Evolutionary conservation across 2,329 filamentous ascomycete genomes (phyloP).

Genomic region (Phyllosticta citrichinensis): DNA sequence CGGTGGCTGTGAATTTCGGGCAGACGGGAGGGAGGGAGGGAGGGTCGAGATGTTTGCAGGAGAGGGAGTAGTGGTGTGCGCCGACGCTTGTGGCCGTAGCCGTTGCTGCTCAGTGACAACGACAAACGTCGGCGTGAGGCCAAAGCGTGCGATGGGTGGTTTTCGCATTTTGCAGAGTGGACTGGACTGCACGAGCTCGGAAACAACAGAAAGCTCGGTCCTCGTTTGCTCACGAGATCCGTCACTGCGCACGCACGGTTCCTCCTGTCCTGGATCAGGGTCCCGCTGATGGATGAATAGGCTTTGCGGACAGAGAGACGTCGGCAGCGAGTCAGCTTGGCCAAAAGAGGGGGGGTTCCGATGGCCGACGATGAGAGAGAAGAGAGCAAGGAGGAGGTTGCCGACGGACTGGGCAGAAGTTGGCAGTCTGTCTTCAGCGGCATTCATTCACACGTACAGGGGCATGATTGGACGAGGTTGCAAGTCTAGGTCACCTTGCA

Average conservation of each 20-base stretch:
- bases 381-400: not conserved
- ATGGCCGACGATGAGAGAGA: not conserved
- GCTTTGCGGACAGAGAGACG: not conserved
- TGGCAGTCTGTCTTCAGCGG: not conserved
- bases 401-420: not conserved
- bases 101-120: not conserved
- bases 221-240: not conserved
- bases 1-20: not conserved
- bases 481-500: not conserved
- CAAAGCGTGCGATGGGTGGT: not conserved
- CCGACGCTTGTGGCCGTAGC: not conserved
- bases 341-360: not conserved
- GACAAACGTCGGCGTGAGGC: not conserved
- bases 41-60: not conserved
- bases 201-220: not conserved
- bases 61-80: not conserved
- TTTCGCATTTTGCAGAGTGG: not conserved
- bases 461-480: not conserved
- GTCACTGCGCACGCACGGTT: not conserved
- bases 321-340: not conserved
- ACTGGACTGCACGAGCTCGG: not conserved
- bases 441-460: too few species aligned
- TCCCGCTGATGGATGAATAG: not conserved
- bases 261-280: not conserved
- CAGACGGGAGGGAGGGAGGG: not conserved